Conservation (phyloP, 129 eudicot species). For the Cynara cardunculus region DNA sequence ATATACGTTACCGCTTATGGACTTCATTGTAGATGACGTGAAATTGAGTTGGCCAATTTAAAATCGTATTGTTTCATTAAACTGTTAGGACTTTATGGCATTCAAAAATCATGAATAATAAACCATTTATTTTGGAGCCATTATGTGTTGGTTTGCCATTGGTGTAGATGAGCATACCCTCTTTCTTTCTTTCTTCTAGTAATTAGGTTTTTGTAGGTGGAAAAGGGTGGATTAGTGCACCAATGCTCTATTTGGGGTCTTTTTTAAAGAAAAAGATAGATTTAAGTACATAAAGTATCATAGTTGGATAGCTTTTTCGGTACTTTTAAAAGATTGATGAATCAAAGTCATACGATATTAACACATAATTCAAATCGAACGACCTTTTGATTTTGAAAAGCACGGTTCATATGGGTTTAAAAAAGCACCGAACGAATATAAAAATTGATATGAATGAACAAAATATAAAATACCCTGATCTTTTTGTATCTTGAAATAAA, state of each 20-base stretch:
- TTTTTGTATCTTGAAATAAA: not conserved
- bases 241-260: not conserved
- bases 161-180: not conserved
- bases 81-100: not conserved
- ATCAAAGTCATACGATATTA: not conserved
- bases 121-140: not conserved
- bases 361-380: not conserved
- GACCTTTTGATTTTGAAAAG: not conserved
- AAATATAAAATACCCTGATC: not conserved
- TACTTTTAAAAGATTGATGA: not conserved
- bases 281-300: not conserved
- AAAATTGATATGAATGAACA: not conserved
- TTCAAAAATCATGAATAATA: not conserved
- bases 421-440: not conserved
- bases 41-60: not conserved
- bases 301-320: not conserved
- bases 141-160: not conserved
- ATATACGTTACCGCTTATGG: too few relatives aligned
- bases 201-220: conserved; percentile 10
- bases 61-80: not conserved
- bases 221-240: not conserved
- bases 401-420: not conserved
- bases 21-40: not conserved
- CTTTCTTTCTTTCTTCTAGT: not conserved
- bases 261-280: not conserved